Percentiles rank a stretch among this genome's conserved stretches.
Conservation (phyloP, 441 rosid species). For the Sinapis alba region DNA sequence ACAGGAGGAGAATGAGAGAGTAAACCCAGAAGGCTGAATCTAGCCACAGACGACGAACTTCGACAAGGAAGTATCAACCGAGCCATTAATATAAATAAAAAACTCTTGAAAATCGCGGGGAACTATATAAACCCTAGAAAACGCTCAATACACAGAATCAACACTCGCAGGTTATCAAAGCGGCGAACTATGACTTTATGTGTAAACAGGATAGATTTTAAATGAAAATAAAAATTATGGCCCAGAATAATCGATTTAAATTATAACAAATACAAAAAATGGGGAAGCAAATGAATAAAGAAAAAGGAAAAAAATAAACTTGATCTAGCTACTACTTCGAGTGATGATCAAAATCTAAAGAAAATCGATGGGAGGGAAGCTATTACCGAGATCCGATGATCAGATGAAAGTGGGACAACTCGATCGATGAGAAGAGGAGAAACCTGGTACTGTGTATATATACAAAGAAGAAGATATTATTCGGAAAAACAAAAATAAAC, state of each 20-base stretch:
- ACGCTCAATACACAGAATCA: slow-evolving; percentile 21
- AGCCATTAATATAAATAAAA: slow-evolving; percentile 50
- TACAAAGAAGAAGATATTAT: background rate
- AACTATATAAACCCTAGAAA: slow-evolving; percentile 25
- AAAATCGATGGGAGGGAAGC: background rate
- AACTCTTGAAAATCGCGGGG: too few species aligned
- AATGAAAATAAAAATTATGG: slow-evolving; percentile 47
- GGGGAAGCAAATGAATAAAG: too few species aligned
- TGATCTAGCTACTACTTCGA: background rate
- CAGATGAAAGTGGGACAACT: background rate
- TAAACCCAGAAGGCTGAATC: slow-evolving; percentile 68
- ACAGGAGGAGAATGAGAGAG: slow-evolving; percentile 81
- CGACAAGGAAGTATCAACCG: slow-evolving; percentile 80
- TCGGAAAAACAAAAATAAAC: too few species aligned
- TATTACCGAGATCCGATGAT: background rate
- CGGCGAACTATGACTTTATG: too few species aligned
- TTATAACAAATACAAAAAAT: background rate
- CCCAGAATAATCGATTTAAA: slow-evolving; percentile 45
- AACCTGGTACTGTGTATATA: too few species aligned
- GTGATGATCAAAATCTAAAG: background rate
- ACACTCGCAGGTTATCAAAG: too few species aligned
- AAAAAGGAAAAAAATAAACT: too few species aligned
- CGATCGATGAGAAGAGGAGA: background rate
- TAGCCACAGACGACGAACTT: slow-evolving; percentile 75
- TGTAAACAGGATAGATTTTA: slow-evolving; percentile 48